Conservation (phyloP, 2,329 filamentous ascomycete species). For the Incumbomyces lentus region DNA sequence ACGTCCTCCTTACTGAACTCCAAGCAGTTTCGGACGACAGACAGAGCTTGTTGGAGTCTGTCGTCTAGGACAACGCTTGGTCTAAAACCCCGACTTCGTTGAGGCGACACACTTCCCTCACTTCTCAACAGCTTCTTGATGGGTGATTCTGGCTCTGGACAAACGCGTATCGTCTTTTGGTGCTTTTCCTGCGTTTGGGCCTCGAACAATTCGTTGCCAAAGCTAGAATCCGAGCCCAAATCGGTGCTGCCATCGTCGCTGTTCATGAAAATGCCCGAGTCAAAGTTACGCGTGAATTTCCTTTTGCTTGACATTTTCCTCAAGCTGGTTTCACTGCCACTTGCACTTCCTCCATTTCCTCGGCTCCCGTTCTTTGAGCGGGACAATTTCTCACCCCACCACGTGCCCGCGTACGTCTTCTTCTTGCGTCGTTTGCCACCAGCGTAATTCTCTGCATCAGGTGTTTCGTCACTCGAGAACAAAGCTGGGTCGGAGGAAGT, state of each 20-base stretch:
- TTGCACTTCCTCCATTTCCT: constrained; percentile 3
- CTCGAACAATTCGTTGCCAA: constrained; percentile 28
- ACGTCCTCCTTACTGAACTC: constrained; percentile 35
- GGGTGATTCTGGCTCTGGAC: not conserved
- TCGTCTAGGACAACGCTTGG: not conserved
- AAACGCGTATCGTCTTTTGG: constrained; percentile 3
- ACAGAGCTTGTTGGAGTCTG: constrained; percentile 28
- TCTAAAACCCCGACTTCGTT: not conserved
- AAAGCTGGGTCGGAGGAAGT: constrained; percentile 31
- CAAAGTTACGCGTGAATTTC: constrained; percentile 35
- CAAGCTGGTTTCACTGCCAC: constrained; percentile 19
- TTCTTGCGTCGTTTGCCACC: constrained; percentile 14
- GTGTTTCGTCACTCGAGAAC: constrained; percentile 39
- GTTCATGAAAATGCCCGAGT: constrained; percentile 40
- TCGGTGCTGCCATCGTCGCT: constrained; percentile 33
- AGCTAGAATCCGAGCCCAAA: constrained; percentile 28
- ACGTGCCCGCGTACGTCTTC: constrained; percentile 17
- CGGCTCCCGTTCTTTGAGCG: constrained; percentile 17
- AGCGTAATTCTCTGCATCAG: constrained; percentile 33
- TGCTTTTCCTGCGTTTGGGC: constrained; percentile 16
- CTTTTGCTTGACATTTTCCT: constrained; percentile 25
- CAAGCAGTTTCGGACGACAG: constrained; percentile 31
- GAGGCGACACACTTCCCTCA: not conserved
- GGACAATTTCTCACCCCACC: constrained; percentile 16
- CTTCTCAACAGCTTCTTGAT: not conserved